These are phyloP conservation scores for Cryphonectria radicalis DNA, from an alignment of 2,329 filamentous ascomycete genomes.

Conservation along the genomic window DNA sequence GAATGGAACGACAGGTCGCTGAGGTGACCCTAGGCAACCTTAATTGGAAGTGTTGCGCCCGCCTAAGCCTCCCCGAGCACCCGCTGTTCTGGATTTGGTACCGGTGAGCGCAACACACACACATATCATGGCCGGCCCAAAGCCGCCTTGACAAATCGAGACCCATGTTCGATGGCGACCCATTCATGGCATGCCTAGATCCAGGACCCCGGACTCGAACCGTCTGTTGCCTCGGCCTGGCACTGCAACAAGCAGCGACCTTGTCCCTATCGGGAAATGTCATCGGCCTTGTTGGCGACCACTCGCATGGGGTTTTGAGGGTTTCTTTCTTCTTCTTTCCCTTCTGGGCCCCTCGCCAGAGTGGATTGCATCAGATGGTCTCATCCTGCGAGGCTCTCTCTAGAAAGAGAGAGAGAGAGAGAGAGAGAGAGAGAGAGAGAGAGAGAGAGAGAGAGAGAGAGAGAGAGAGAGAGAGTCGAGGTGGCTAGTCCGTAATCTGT, in stretches of 20 bases:
- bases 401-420: not conserved
- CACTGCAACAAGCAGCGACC: not conserved
- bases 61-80: slow-evolving; percentile 22
- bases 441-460: no score
- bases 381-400: slow-evolving; percentile 26
- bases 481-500: not conserved
- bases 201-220: not conserved
- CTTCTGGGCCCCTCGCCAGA: slow-evolving; percentile 13
- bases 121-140: not conserved
- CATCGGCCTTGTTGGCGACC: slow-evolving; percentile 3
- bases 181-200: not conserved
- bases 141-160: slow-evolving; percentile 12
- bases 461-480: not conserved
- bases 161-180: not conserved
- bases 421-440: not conserved
- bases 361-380: slow-evolving; percentile 14
- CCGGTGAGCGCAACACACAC: not conserved
- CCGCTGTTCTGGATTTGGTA: slow-evolving; percentile 21
- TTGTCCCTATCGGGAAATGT: not conserved
- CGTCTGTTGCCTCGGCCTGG: not conserved
- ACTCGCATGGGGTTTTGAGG: not conserved
- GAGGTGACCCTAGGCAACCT: slow-evolving; percentile 22
- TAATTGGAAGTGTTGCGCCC: slow-evolving; percentile 12
- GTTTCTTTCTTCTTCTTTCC: not conserved
- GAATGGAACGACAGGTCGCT: not conserved